Percentiles rank a stretch among this genome's conserved stretches.
Evolutionary conservation across 495 filamentous ascomycete species (phyloP).

Genomic region (Xylaria scruposa): DNA sequence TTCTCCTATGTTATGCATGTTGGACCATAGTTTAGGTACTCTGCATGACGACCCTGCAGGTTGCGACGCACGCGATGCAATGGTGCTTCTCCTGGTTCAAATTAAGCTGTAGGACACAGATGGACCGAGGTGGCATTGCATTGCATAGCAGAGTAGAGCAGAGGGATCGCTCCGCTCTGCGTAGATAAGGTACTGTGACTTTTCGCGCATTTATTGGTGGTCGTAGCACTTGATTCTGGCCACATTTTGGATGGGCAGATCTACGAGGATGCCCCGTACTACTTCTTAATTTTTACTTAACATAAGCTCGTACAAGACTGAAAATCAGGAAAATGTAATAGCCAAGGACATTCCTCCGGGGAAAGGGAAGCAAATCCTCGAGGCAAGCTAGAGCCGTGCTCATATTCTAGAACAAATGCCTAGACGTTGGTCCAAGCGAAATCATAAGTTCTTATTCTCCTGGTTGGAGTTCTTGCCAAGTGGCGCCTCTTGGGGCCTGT

Average conservation of each 20-base stretch:
- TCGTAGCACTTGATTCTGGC: background rate
- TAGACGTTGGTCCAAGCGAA: background rate
- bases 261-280: background rate
- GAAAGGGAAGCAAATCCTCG: constrained; percentile 1
- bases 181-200: background rate
- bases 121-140: constrained; percentile 5
- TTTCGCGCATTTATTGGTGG: background rate
- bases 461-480: background rate
- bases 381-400: background rate
- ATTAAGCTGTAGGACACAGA: constrained; percentile 1
- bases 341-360: constrained; percentile 2
- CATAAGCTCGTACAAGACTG: background rate
- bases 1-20: background rate
- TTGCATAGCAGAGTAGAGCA: background rate
- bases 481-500: background rate
- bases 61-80: constrained; percentile 13
- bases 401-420: constrained; percentile 5
- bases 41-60: constrained; percentile 17
- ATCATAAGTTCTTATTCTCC: background rate
- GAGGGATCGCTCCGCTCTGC: background rate
- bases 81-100: background rate
- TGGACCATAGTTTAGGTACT: background rate
- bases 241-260: background rate
- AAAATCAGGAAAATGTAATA: background rate
- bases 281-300: background rate